These are phyloP conservation scores for Penicillium bovifimosum DNA, from an alignment of 495 filamentous ascomycete genomes.

Conservation along the genomic window DNA sequence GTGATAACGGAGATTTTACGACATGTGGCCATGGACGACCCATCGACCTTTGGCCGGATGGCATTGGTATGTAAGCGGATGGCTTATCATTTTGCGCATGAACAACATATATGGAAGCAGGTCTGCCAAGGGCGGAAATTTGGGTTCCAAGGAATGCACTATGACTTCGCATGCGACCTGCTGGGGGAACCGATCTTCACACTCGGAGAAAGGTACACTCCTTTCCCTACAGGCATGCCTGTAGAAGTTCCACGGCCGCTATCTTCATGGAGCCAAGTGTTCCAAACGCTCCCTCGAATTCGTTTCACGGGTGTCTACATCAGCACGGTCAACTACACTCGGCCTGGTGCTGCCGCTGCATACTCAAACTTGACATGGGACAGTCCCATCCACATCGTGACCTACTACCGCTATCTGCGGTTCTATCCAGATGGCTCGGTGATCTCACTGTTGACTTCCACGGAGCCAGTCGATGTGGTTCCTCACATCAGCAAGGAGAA, in stretches of 20 bases:
- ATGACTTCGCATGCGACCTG: constrained; percentile 63
- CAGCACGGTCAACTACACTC: constrained; percentile 89
- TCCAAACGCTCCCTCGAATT: constrained; percentile 74
- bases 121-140: constrained; percentile 64
- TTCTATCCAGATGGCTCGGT: constrained; percentile 88
- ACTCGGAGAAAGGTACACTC: constrained; percentile 33
- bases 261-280: constrained; percentile 56
- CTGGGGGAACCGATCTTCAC: constrained; percentile 52
- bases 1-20: constrained; percentile 69
- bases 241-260: constrained; percentile 35
- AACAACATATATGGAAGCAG: constrained; percentile 85
- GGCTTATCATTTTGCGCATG: constrained; percentile 76
- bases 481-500: constrained; percentile 59
- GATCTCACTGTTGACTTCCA: constrained; percentile 70
- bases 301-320: constrained; percentile 96
- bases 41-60: constrained; percentile 73
- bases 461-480: constrained; percentile 80
- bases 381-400: constrained; percentile 89
- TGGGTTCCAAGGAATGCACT: constrained; percentile 82
- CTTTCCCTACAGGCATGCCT: constrained; percentile 30
- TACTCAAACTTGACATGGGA: constrained; percentile 60
- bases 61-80: constrained; percentile 80
- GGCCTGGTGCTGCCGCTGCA: constrained; percentile 61
- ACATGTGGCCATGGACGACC: constrained; percentile 67
- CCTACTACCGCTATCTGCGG: constrained; percentile 93